Conservation (phyloP, 768 basidiomycete genomes). For the Pleurotus sapidus region DNA sequence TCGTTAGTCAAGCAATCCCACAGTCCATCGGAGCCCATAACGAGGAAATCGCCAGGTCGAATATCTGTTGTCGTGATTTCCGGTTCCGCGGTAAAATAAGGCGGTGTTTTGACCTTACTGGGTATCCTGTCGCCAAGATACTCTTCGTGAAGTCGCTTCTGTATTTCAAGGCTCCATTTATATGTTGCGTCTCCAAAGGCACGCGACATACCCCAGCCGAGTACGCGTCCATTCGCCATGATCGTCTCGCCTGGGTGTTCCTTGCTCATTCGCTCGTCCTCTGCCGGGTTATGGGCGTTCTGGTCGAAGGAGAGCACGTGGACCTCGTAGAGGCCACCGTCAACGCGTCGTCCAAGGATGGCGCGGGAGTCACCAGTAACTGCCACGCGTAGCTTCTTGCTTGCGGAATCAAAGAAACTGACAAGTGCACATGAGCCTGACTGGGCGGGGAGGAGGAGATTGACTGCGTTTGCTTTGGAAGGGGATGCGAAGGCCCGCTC, state of each 20-base stretch:
- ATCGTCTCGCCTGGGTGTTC: conserved; percentile 37
- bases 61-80: conserved; percentile 42
- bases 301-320: conserved; percentile 41
- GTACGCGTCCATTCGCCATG: conserved; percentile 31
- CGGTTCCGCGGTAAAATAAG: conserved; percentile 56
- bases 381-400: conserved; percentile 36
- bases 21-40: conserved; percentile 53
- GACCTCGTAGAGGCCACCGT: conserved; percentile 29
- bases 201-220: conserved; percentile 38
- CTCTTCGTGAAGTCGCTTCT: conserved; percentile 26
- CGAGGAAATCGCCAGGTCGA: conserved; percentile 50
- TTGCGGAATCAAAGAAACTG: conserved; percentile 38
- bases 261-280: conserved; percentile 32
- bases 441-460: conserved; percentile 28
- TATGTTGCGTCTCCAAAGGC: conserved; percentile 43
- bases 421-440: conserved; percentile 43
- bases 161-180: conserved; percentile 41
- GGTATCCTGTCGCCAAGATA: conserved; percentile 30
- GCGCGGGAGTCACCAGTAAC: conserved; percentile 48
- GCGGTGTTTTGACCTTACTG: conserved; percentile 40
- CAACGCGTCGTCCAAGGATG: conserved; percentile 38
- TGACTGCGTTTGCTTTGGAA: conserved; percentile 23
- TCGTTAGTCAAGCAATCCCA: conserved; percentile 54
- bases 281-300: conserved; percentile 32
- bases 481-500: conserved; percentile 20